Evolutionary conservation across 768 basidiomycete species (phyloP).

Genomic region (Trametes punicea): DNA sequence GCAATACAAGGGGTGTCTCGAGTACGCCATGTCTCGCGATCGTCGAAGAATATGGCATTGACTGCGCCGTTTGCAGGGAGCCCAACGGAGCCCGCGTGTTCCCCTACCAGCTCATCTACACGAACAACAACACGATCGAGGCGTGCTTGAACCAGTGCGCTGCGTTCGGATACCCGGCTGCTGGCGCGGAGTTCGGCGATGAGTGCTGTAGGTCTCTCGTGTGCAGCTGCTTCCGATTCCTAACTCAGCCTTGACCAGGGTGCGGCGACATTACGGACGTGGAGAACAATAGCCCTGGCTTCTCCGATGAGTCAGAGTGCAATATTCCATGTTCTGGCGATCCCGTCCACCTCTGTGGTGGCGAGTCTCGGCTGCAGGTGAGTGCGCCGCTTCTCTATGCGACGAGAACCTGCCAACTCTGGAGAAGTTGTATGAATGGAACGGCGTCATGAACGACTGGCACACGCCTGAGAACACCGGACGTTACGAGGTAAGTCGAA

Average conservation of each 20-base stretch:
- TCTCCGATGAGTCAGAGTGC: constrained; percentile 39
- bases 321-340: constrained; percentile 64
- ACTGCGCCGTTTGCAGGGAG: constrained; percentile 41
- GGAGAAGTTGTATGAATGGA: constrained; percentile 30
- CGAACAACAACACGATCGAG: constrained; percentile 59
- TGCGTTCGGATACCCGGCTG: constrained; percentile 67
- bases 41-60: neutral
- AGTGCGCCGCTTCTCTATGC: constrained; percentile 26
- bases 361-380: constrained; percentile 53
- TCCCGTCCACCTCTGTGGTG: constrained; percentile 66
- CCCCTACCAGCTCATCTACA: constrained; percentile 57
- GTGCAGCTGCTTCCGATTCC: neutral
- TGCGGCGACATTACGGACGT: constrained; percentile 69
- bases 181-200: constrained; percentile 64
- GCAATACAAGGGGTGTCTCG: constrained; percentile 63
- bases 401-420: neutral
- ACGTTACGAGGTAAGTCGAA: constrained; percentile 58
- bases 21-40: constrained; percentile 37
- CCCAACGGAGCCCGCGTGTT: constrained; percentile 44
- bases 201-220: constrained; percentile 61
- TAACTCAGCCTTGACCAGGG: constrained; percentile 35
- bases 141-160: constrained; percentile 68
- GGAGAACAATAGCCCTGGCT: constrained; percentile 30
- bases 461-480: constrained; percentile 62
- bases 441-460: constrained; percentile 52